Percentiles rank a stretch among this genome's conserved stretches.
Evolutionary conservation across 2,329 filamentous ascomycete genomes (phyloP).

Genomic region (Penicillium sp.): DNA sequence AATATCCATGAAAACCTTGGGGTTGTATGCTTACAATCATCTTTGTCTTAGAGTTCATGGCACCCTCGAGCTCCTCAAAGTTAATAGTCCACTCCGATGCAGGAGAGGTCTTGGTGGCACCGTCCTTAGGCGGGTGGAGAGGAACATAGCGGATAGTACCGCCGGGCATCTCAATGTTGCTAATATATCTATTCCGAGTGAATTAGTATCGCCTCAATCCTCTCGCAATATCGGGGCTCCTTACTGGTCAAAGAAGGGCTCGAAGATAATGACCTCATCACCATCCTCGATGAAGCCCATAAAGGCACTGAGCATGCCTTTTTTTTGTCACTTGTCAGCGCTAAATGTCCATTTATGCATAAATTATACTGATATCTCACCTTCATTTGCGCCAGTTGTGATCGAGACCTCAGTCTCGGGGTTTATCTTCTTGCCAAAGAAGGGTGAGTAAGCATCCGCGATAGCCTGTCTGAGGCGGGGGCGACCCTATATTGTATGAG

Average conservation of each 20-base stretch:
- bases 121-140: conserved; percentile 82
- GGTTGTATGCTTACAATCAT: conserved; percentile 77
- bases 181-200: conserved; percentile 66
- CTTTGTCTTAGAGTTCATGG: conserved; percentile 82
- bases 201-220: background rate
- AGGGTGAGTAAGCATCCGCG: conserved; percentile 85
- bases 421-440: conserved; percentile 78
- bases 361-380: conserved; percentile 22
- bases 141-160: conserved; percentile 94
- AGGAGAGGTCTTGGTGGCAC: conserved; percentile 74
- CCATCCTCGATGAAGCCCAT: conserved; percentile 95
- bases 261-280: conserved; percentile 96
- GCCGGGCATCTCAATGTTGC: conserved; percentile 97
- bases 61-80: conserved; percentile 75
- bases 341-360: background rate
- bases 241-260: conserved; percentile 97
- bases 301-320: conserved; percentile 90
- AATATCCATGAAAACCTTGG: conserved; percentile 26
- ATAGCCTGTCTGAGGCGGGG: conserved; percentile 91
- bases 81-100: conserved; percentile 87
- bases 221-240: conserved; percentile 21
- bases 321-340: background rate
- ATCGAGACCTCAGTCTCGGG: conserved; percentile 92
- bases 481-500: conserved; percentile 58
- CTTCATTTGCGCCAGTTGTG: conserved; percentile 67